These are phyloP conservation scores for Cercospora citrullina DNA, from an alignment of 2,329 filamentous ascomycete genomes.

Conservation along the genomic window DNA sequence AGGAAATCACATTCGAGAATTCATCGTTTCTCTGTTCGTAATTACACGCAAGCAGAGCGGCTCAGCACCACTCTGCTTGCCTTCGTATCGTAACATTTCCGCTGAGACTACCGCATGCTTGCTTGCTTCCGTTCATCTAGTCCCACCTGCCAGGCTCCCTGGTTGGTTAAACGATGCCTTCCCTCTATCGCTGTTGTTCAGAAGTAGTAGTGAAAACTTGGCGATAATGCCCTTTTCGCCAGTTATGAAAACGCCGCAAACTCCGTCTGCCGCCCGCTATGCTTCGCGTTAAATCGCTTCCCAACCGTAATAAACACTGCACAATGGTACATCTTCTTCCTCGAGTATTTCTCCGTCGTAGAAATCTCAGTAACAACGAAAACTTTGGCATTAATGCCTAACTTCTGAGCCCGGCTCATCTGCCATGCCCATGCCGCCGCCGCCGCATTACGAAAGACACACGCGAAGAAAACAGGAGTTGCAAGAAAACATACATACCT, in stretches of 20 bases:
- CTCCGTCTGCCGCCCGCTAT: constrained; percentile 6
- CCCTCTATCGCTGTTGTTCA: constrained; percentile 3
- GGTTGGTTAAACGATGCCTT: neutral
- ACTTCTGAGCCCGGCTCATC: constrained; percentile 1
- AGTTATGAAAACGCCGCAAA: neutral
- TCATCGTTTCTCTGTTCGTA: neutral
- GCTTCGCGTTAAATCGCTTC: neutral
- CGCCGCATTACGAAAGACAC: neutral
- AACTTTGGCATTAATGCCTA: neutral
- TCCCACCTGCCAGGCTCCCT: neutral
- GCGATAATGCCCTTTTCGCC: neutral
- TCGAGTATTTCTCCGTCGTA: neutral
- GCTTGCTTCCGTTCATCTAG: constrained; percentile 3
- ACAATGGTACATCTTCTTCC: neutral
- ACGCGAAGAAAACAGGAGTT: constrained; percentile 1
- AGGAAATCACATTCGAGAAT: neutral
- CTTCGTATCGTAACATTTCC: neutral
- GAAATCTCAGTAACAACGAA: neutral
- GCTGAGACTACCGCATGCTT: constrained; percentile 5
- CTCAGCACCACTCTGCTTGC: neutral
- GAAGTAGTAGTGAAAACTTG: neutral
- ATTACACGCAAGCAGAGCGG: neutral
- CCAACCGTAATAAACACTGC: neutral
- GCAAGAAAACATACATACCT: constrained; percentile 16
- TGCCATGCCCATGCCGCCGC: constrained; percentile 12